Percentiles rank a stretch among this genome's conserved stretches.
These are phyloP conservation scores for Beta lomatogona DNA, from an alignment of 179 eudicot species.

Conservation along the genomic window DNA sequence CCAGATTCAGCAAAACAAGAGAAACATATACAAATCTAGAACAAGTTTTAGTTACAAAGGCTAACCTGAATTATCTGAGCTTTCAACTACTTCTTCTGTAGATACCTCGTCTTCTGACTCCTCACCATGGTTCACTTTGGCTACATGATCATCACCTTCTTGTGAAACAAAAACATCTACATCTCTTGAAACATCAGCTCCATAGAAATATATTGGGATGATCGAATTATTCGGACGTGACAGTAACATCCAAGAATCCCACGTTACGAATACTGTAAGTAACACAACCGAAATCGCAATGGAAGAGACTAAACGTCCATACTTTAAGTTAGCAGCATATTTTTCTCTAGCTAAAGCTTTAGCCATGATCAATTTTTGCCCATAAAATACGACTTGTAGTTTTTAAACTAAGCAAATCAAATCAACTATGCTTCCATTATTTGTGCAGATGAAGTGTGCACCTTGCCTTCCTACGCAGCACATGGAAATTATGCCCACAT, in stretches of 20 bases:
- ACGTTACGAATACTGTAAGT: conserved; percentile 57
- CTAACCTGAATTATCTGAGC: conserved; percentile 33
- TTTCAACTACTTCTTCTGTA: neutral
- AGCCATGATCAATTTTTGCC: conserved; percentile 32
- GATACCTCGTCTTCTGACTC: conserved; percentile 10
- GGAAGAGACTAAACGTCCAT: conserved; percentile 52
- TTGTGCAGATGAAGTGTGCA: neutral
- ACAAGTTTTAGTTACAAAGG: neutral
- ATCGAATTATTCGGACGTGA: conserved; percentile 58
- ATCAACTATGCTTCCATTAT: conserved; percentile 10
- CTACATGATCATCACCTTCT: neutral
- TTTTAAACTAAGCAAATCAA: neutral
- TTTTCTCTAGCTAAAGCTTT: conserved; percentile 37
- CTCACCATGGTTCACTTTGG: neutral
- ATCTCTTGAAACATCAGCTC: conserved; percentile 30
- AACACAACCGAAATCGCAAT: conserved; percentile 53
- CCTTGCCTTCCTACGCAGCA: conserved; percentile 20
- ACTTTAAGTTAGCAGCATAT: conserved; percentile 29
- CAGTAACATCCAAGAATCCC: conserved; percentile 63
- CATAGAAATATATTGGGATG: conserved; percentile 54
- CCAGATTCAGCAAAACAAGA: neutral
- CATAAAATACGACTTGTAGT: conserved; percentile 2
- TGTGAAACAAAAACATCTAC: conserved; percentile 8
- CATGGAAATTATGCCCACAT: conserved; percentile 24
- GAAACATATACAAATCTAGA: neutral